These are phyloP conservation scores for Podospora pseudoanserina DNA, from an alignment of 495 filamentous ascomycete genomes.

Conservation along the genomic window DNA sequence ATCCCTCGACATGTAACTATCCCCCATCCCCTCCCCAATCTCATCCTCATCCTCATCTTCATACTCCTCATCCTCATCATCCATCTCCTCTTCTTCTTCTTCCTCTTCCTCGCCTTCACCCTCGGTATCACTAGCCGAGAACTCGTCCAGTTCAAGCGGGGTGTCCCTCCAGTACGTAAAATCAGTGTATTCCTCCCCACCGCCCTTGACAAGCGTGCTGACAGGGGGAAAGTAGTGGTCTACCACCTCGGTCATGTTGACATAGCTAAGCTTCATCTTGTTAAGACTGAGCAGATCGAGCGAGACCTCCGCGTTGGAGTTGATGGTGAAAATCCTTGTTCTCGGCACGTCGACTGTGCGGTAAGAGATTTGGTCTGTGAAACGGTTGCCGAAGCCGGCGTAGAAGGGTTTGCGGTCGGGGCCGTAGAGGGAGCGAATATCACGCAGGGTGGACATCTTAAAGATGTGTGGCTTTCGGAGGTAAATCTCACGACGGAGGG, in stretches of 20 bases:
- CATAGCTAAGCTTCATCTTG: slow-evolving; percentile 94
- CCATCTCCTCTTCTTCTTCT: slow-evolving; percentile 43
- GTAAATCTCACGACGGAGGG: slow-evolving; percentile 88
- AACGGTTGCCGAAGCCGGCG: slow-evolving; percentile 92
- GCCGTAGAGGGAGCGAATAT: slow-evolving; percentile 87
- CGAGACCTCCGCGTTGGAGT: slow-evolving; percentile 95
- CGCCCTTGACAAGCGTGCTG: slow-evolving; percentile 67
- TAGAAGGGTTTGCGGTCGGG: slow-evolving; percentile 81
- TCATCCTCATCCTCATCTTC: slow-evolving; percentile 40
- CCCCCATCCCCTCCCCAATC: slow-evolving; percentile 44
- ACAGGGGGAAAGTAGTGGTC: slow-evolving; percentile 95
- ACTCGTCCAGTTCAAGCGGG: slow-evolving; percentile 70
- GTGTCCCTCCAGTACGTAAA: slow-evolving; percentile 84
- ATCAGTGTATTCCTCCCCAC: slow-evolving; percentile 83
- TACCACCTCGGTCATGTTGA: slow-evolving; percentile 90
- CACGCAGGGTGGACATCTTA: slow-evolving; percentile 97
- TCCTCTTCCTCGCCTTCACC: slow-evolving; percentile 49
- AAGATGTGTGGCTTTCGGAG: slow-evolving; percentile 96
- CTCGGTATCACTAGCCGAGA: slow-evolving; percentile 71
- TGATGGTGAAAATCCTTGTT: slow-evolving; percentile 96
- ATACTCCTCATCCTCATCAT: slow-evolving; percentile 40
- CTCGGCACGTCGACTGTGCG: slow-evolving; percentile 92
- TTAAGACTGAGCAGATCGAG: slow-evolving; percentile 86
- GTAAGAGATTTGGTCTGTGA: slow-evolving; percentile 95
- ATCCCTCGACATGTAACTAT: slow-evolving; percentile 58